Evolutionary conservation across 371 early-diverging fungal species (phyloP), one percentile per base, ranked within the genome.

Genomic region (Neoconidiobolus thromboides): DNA sequence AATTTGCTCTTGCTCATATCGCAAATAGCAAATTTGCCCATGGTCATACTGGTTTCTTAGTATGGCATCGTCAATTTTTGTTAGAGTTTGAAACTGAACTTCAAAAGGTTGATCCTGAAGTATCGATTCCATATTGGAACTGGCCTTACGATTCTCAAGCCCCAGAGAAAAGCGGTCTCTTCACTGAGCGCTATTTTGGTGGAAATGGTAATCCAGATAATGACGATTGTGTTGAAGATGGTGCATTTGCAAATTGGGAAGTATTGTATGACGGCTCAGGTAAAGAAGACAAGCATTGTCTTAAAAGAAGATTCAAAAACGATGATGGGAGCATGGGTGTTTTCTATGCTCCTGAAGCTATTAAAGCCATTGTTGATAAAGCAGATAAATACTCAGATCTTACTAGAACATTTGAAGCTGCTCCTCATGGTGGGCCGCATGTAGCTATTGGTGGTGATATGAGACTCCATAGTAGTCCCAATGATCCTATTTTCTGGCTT

Each of bases 401-500:
- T 14, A 26, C 49, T 49, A 49, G 26, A 49, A 4, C 10, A 26
- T 6, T 54, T 7, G 54, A 54, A 36, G 54, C 15, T 6, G 41
- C 26, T 26, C 76, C 10, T 38, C 54, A 54, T 39, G 37, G 37
- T 54, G 37, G 39, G 38, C 54, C 54, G 3, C 61, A 61, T 53
- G 44, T 61, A 3, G 14, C 15, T 53, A 51, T 61, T 44, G 61
- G 61, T 44, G 61, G 61, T 38, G 52, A 51, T 46, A 14, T 50
- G 2, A 43, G 43, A 4, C 40, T 12, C 10, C 37, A 50, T 38
- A 14, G 12, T 44, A 3, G 15, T 48, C 56, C 56, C 3, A 60
- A 14, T 7, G 50, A 47, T 37, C 60, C 60, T 4, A 2, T 49
- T 4, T 60, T 60, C 50, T 60, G 4, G 6, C 15, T 50, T 38